Base-by-base conservation (phyloP, 176 grass and related monocot genomes). In the Pontederia paniculata region DNA sequence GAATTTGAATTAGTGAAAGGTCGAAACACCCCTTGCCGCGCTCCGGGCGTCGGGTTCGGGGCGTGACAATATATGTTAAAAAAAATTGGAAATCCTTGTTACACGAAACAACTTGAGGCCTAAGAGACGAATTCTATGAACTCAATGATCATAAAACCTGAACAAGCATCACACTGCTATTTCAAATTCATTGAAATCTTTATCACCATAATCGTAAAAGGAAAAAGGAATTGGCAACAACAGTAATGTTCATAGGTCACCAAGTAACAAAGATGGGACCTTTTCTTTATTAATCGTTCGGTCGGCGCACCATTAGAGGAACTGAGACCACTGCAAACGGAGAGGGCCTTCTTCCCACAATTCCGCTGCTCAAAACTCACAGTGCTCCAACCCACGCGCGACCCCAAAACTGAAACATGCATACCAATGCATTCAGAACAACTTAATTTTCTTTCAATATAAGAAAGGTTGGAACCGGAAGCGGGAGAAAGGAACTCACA, bases 211-310 rank as follows among this genome's bases (percentile, higher is more conserved):
- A 31, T 31, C 25, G 25, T 31, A 31, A 31, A 31, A 31, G 25
- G 5, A 31, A 31, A 31, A 31, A 31, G 5, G 5, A 31, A 31
- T 5, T 2, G 5, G 25, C 5, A 5, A 5, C 52, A 37, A 70
- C 28, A 69, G 3, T 52, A 14, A 71, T 37, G 12, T 52, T 44
- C 45, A 14, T 0, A 14, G 3, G 45, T 5, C 10, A 21, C 14
- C 6, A 42, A 19, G 21, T 44, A 25, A 11, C n/a, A 68, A 68
- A 56, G 6, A 25, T 21, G 6, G 41, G 2, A 95, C 89, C 89
- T 85, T 80, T 85, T 88, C 68, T 78, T 89, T 41, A 80, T 62
- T 50, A 62, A 52, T n/a, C 50, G 60, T 67, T 57, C 48, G 1
- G 54, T 54, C 49, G 76, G 76, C 12, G 42, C 42, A 18, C 81